Evolutionary conservation across 2,329 filamentous ascomycete species (phyloP).

Genomic region (Fusarium hainanense): DNA sequence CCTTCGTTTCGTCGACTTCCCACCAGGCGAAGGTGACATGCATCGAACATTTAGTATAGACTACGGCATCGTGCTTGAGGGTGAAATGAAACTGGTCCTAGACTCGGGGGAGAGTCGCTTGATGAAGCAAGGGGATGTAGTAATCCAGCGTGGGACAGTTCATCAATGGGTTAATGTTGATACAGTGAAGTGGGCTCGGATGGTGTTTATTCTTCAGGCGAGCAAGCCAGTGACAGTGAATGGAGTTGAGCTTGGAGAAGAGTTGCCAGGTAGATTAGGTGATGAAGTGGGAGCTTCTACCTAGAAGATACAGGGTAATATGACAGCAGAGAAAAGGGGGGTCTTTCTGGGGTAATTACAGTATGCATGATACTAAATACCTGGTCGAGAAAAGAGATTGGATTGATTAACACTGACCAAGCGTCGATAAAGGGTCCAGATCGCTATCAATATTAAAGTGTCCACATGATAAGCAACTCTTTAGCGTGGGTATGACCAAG

Average conservation of each 20-base stretch:
- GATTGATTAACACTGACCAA: neutral
- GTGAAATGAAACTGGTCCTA: conserved; percentile 63
- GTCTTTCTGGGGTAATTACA: neutral
- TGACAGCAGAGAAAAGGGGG: neutral
- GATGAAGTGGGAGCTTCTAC: neutral
- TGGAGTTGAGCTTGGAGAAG: conserved; percentile 25
- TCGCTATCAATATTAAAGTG: conserved; percentile 16
- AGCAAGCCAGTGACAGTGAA: conserved; percentile 26
- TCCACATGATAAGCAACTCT: conserved; percentile 32
- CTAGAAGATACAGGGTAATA: neutral
- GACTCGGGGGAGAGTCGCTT: conserved; percentile 59
- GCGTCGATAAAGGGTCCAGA: conserved; percentile 29
- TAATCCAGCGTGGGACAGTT: conserved; percentile 66
- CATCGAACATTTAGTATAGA: conserved; percentile 66
- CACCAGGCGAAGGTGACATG: conserved; percentile 47
- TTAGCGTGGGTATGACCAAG: conserved; percentile 23
- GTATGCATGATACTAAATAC: neutral
- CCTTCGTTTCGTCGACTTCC: conserved; percentile 61
- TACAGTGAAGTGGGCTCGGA: conserved; percentile 57
- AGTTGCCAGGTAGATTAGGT: neutral
- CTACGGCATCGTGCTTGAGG: conserved; percentile 66
- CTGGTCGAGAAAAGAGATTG: conserved; percentile 1
- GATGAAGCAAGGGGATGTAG: conserved; percentile 62
- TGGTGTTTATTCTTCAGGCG: conserved; percentile 55
- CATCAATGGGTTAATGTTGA: conserved; percentile 64